A percentile compares a stretch with the other conserved stretches of the same genome.
Evolutionary conservation across 345 rosid genomes (phyloP).

Genomic region (Camelina sativa): DNA sequence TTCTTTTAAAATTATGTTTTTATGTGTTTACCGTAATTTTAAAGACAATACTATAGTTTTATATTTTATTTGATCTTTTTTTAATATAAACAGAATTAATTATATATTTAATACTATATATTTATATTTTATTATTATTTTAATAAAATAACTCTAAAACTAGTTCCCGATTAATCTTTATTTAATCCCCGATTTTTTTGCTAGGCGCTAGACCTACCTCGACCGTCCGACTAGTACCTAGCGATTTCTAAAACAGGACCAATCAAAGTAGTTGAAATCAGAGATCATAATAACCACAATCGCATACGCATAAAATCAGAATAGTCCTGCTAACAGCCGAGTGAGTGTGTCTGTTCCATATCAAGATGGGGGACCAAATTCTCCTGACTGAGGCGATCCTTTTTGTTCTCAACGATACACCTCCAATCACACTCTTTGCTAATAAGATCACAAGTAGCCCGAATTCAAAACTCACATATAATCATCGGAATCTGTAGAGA

Average conservation of each 20-base stretch:
- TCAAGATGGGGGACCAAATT: slow-evolving; percentile 37
- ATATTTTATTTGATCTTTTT: no score
- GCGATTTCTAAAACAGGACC: neutral
- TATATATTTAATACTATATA: no score
- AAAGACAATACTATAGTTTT: no score
- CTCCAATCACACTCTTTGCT: neutral
- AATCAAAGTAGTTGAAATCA: slow-evolving; percentile 18
- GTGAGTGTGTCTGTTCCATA: slow-evolving; percentile 27
- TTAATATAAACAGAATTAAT: no score
- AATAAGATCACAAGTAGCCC: neutral
- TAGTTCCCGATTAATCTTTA: no score
- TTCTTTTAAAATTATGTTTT: no score
- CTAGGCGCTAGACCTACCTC: no score
- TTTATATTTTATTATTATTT: no score
- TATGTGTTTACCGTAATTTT: no score
- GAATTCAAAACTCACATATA: neutral
- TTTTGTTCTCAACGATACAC: slow-evolving; percentile 23
- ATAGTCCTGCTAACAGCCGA: slow-evolving; percentile 27
- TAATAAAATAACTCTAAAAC: no score
- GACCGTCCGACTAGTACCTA: no score
- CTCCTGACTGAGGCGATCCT: slow-evolving; percentile 31
- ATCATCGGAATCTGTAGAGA: neutral
- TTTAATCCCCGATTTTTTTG: no score
- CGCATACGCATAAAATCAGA: slow-evolving; percentile 36
- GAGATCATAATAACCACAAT: slow-evolving; percentile 25